A percentile compares a stretch with the other conserved stretches of the same genome.
Conservation (phyloP, 2,329 filamentous ascomycete species). For the Diaporthe nobilis region DNA sequence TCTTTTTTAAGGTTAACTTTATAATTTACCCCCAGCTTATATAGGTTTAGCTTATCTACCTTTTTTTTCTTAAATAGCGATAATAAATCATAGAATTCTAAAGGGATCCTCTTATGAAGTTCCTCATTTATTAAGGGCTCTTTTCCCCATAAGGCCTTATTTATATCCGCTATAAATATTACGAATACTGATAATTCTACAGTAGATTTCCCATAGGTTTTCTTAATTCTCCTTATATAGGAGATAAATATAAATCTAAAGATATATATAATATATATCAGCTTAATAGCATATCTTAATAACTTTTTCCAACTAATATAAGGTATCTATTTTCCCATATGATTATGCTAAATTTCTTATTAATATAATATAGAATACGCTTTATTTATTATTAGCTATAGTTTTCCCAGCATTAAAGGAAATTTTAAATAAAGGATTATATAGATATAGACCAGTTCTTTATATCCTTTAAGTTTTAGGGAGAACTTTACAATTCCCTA, state of each 20-base stretch:
- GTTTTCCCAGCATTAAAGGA: not conserved
- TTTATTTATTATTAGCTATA: not conserved
- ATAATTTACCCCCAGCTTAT: not conserved
- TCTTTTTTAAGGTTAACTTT: not conserved
- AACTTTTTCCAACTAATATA: not conserved
- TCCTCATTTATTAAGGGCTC: not conserved
- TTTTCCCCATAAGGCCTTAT: not conserved
- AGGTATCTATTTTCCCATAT: too few relatives aligned
- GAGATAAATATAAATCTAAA: not conserved
- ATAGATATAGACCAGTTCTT: not conserved
- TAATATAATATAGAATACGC: not conserved
- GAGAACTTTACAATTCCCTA: not conserved
- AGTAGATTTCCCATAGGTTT: not conserved
- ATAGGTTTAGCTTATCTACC: not conserved
- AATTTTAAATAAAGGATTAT: not conserved
- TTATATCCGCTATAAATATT: not conserved
- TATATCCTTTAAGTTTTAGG: not conserved
- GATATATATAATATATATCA: not conserved
- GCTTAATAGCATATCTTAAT: too few relatives aligned
- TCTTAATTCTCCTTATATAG: not conserved
- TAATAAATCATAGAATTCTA: not conserved
- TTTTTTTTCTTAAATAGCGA: not conserved
- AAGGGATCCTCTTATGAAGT: not conserved
- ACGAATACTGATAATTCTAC: not conserved
- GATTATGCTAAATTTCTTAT: not conserved